Evolutionary conservation across 2,329 filamentous ascomycete species (phyloP), one percentile per base, ranked within the genome.

Genomic region (Phaeomoniella chlamydospora): DNA sequence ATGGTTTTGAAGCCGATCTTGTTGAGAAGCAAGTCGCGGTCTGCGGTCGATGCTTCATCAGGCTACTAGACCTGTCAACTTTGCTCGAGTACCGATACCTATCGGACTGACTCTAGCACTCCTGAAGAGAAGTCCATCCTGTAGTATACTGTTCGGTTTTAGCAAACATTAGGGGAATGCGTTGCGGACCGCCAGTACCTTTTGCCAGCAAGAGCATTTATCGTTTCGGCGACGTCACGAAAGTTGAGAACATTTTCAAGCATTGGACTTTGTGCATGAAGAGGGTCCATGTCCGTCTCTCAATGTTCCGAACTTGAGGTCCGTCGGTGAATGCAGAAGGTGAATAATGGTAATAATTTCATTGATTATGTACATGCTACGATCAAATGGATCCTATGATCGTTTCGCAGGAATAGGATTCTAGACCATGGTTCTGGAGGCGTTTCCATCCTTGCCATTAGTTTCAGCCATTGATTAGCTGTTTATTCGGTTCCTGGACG

Each of bases 241-340:
- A 87, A 84, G 54, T 88, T 88, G 47, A 78, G 59, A 35, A 87
- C 66, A 36, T 67, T 68, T 39, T 76, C 64, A 44, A 79, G 61
- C 1, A 36, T 33, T 11, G 22, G 29, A 9, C 32, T 3, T 29
- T 15, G 17, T 14, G 35, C 29, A 39, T 19, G 13, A 4, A 16
- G 14, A 15, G 22, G 17, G 10, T 4, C 15, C 14, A 15, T 2
- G 5, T 15, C 15, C 15, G 22, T 29, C 13, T n/a, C n/a, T n/a
- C n/a, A n/a, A n/a, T n/a, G n/a, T n/a, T n/a, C n/a, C n/a, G n/a
- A n/a, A n/a, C n/a, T n/a, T n/a, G n/a, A n/a, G n/a, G n/a, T n/a
- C n/a, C n/a, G n/a, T n/a, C n/a, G n/a, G n/a, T n/a, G n/a, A n/a
- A n/a, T n/a, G n/a, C n/a, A n/a, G n/a, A n/a, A n/a, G n/a, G n/a